Base-by-base conservation (phyloP, 352 stramenopile species). In the Pelagophyceae sp. region DNA sequence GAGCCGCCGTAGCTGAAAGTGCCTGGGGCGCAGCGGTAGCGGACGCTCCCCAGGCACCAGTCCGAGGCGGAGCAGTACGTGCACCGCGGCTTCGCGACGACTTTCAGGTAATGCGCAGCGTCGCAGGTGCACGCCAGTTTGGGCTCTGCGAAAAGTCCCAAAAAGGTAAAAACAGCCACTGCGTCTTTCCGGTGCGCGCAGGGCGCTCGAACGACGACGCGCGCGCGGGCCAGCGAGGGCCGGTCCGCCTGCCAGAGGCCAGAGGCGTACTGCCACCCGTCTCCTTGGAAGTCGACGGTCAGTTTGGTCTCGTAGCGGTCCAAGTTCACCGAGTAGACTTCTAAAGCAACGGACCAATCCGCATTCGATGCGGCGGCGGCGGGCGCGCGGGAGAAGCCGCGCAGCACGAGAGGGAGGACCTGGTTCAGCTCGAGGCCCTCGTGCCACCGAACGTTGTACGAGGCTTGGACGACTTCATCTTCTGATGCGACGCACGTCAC, bases 1-100 rank as follows among this genome's bases (percentile, higher is more conserved):
- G 81, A 87, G 0, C 81, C 88, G 33, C 77, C 74, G 2, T 84
- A 54, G 40, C 40, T 54, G 6, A 54, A 20, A 6, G 6, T 20
- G 40, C 40, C 40, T 20, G 6, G 6, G 40, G 40, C 6, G 40
- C 40, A 54, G 6, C 40, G 40, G 40, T 54, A 54, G 40, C 40
- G 40, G 6, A 54, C 40, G 40, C 6, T 20, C 6, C 20, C 40
- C 6, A 54, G 6, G 40, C 40, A 54, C 6, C 20, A 54, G 40
- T 6, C 6, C 40, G 40, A 6, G 6, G 40, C 40, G 40, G 40
- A 20, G 40, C 40, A 54, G 40, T 54, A 54, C 40, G 6, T 6
- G 40, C 40, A 54, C 40, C 20, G 6, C 40, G 6, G 40, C 6
- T 54, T 54, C 40, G 6, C 40, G 40, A 20, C 40, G 40, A 20